Conservation (phyloP, 2,329 filamentous ascomycete species). For the Fusarium secorum region DNA sequence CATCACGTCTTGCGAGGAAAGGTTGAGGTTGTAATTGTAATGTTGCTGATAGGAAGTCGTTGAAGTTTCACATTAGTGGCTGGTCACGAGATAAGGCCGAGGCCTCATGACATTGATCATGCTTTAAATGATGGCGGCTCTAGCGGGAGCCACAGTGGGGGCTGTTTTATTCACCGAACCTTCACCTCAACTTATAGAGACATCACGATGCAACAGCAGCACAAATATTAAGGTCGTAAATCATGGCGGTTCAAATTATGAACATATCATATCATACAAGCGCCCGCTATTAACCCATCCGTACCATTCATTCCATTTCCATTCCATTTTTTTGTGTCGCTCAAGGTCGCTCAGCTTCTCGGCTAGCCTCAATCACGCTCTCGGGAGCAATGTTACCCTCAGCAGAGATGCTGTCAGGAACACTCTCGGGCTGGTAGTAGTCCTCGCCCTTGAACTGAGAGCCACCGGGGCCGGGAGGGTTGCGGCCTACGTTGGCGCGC, state of each 20-base stretch:
- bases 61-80: conserved; percentile 1
- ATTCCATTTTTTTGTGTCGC: neutral
- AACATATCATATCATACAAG: conserved; percentile 22
- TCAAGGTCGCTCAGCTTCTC: conserved; percentile 33
- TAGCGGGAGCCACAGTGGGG: conserved; percentile 17
- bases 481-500: conserved; percentile 50
- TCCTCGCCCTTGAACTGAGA: conserved; percentile 52
- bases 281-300: conserved; percentile 2
- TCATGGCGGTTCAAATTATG: conserved; percentile 19
- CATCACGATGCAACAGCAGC: neutral
- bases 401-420: conserved; percentile 53
- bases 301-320: neutral
- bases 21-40: neutral
- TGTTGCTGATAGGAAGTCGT: conserved; percentile 14
- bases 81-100: conserved; percentile 28
- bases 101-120: conserved; percentile 40
- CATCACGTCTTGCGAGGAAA: conserved; percentile 8
- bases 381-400: conserved; percentile 52
- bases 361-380: conserved; percentile 51
- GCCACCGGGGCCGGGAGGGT: conserved; percentile 48
- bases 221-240: conserved; percentile 1
- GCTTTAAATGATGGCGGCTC: conserved; percentile 7
- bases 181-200: neutral
- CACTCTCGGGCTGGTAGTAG: conserved; percentile 52
- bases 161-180: neutral